Evolutionary conservation across 345 rosid genomes (phyloP), one percentile per base, ranked within the genome.

Genomic region (Mercurialis annua): DNA sequence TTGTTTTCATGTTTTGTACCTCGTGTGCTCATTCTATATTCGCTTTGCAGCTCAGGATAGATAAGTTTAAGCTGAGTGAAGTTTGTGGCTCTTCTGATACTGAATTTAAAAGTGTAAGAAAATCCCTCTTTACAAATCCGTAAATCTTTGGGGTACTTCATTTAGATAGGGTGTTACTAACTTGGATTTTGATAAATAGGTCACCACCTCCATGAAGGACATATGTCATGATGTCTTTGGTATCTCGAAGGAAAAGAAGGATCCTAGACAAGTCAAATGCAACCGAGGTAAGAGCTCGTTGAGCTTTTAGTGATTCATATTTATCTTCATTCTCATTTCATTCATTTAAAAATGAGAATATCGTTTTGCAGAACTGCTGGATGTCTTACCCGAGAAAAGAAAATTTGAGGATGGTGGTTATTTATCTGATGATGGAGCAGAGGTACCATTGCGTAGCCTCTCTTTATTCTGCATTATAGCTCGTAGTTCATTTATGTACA

Each of bases 21-120:
- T 30, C 8, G 14, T 51, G 53, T 29, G 21, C 36, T 31, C 66
- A 14, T 67, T 30, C 40, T 10, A 31, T 63, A n/a, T 20, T 60
- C 16, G 6, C 59, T 51, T 78, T 63, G 48, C 91, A 94, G 98
- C 93, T 94, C 17, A 94, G 86, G 83, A 73, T 88, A 31, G 99
- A 94, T 73, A 94, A 88, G 71, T 64, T 73, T 54, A 91, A 81
- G 83, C 59, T 94, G 84, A 91, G 89, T 44, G 98, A 94, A 65
- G 90, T 88, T 59, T 91, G 98, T 62, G 99, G 99, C 36, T 84
- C 93, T 40, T 85, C 97, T 54, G 97, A 91, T 77, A 67, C 90
- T 29, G 98, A 91, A 72, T 94, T 94, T 76, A 76, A 86, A 67
- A 75, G 80, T 67, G 97, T 91, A 81, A 86, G 98, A 69, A 43